phyloP scores from a whole-genome alignment of 768 basidiomycete genomes.

The Amanita fuliginea region DNA sequence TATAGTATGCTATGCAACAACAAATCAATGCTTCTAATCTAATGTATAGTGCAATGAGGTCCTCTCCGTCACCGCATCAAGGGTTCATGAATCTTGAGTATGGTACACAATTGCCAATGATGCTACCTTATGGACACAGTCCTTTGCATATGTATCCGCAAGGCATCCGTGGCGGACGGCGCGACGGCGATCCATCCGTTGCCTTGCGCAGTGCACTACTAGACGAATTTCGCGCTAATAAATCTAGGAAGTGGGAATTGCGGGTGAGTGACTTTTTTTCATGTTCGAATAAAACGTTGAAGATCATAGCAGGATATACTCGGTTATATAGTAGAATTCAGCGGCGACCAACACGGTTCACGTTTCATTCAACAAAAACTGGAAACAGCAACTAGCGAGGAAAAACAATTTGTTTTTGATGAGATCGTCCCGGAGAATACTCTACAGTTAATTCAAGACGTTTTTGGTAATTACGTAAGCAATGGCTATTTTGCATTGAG shows the following conservation, averaged over 20 bases:
- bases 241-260: conserved; percentile 73
- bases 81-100: conserved; percentile 40
- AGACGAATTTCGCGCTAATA: conserved; percentile 80
- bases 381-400: conserved; percentile 64
- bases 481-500: neutral
- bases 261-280: conserved; percentile 34
- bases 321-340: conserved; percentile 84
- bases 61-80: conserved; percentile 33
- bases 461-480: conserved; percentile 93
- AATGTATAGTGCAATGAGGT: conserved; percentile 29
- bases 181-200: conserved; percentile 25
- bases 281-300: neutral
- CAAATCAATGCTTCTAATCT: conserved; percentile 31
- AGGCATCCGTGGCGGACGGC: conserved; percentile 33
- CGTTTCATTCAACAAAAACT: conserved; percentile 91
- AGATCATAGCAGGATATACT: conserved; percentile 57
- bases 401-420: conserved; percentile 70
- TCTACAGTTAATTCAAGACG: conserved; percentile 75
- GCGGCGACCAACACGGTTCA: conserved; percentile 95
- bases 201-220: conserved; percentile 59
- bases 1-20: conserved; percentile 34
- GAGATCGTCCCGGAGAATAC: conserved; percentile 77
- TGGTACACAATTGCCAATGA: conserved; percentile 31
- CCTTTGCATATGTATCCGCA: conserved; percentile 24
- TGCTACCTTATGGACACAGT: conserved; percentile 35